Evolutionary conservation across 1,284 basidiomycete genomes (phyloP), one percentile per base, ranked within the genome.

Genomic region (Naganishia albida): DNA sequence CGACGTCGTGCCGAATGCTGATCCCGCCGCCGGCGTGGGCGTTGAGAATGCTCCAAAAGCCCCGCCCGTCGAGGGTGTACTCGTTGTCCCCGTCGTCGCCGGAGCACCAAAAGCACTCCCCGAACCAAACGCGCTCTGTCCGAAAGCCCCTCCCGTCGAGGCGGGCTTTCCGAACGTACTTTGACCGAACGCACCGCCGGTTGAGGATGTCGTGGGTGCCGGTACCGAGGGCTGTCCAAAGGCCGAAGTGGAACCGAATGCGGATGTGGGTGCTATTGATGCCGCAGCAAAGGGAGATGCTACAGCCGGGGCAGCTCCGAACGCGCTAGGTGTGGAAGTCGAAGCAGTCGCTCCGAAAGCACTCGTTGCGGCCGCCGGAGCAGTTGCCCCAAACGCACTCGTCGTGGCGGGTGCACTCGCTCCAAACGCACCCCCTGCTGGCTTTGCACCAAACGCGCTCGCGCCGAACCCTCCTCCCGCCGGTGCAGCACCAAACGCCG

Each of bases 101-200:
- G 88, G 30, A 89, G 73, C 42, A 66, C 73, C 70, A 87, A 86
- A 74, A 86, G 88, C 66, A 82, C 82, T 69, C 84, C 83, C 56
- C 77, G 70, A 16, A 13, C 69, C 71, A 60, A 75, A 74, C 12
- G 72, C 68, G 15, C 67, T 60, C 16, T 64, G 54, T 16, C 75
- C 77, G 53, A 79, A 80, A 3, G 69, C 25, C 26, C 70, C 46
- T 18, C 71, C 71, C 30, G 66, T 70, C 7, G 71, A 51, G 15
- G 69, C 52, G 23, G 70, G 56, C n/a, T 69, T 65, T 8, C 75
- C 75, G 49, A 77, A 77, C 1, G 73, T 68, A 42, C 75, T 71
- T 64, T 73, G 74, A 12, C 74, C 80, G 46, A 83, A 82, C 28
- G 77, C 76, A 10, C 34, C 63, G 18, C 55, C 60, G 25, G 67